Evolutionary conservation across 768 basidiomycete species (phyloP).

Genomic region (Podaxis pistillaris): DNA sequence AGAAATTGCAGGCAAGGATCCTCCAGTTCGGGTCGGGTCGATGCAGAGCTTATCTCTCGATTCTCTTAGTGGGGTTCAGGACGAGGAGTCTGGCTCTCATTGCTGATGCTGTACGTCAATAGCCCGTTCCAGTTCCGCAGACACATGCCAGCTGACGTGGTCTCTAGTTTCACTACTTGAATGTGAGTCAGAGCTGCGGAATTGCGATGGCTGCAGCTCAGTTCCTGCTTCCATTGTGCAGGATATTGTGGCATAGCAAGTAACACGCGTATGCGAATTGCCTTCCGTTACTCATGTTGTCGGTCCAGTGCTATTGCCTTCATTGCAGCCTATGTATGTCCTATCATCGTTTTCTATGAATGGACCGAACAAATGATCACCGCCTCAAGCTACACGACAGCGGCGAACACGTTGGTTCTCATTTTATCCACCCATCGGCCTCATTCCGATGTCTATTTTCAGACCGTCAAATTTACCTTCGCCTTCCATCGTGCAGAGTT

Average conservation of each 20-base stretch:
- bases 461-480: slow-evolving; percentile 52
- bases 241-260: slow-evolving; percentile 50
- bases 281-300: neutral
- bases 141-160: slow-evolving; percentile 11
- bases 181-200: slow-evolving; percentile 32
- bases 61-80: slow-evolving; percentile 45
- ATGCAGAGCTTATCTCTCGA: slow-evolving; percentile 2
- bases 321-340: slow-evolving; percentile 42
- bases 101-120: slow-evolving; percentile 49
- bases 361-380: slow-evolving; percentile 13
- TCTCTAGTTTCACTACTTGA: slow-evolving; percentile 52
- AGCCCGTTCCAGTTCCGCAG: neutral
- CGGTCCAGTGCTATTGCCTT: slow-evolving; percentile 42
- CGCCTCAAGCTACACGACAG: slow-evolving; percentile 39
- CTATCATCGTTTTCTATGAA: slow-evolving; percentile 4
- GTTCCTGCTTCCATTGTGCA: slow-evolving; percentile 16
- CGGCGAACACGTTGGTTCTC: slow-evolving; percentile 37
- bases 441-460: slow-evolving; percentile 8
- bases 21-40: neutral
- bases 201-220: slow-evolving; percentile 10
- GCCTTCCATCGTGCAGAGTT: slow-evolving; percentile 57
- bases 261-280: neutral
- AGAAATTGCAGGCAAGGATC: slow-evolving; percentile 43
- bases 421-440: slow-evolving; percentile 5
- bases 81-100: slow-evolving; percentile 55